Conservation (phyloP, 140 eudicot species). For the Eryngium alpinum region DNA sequence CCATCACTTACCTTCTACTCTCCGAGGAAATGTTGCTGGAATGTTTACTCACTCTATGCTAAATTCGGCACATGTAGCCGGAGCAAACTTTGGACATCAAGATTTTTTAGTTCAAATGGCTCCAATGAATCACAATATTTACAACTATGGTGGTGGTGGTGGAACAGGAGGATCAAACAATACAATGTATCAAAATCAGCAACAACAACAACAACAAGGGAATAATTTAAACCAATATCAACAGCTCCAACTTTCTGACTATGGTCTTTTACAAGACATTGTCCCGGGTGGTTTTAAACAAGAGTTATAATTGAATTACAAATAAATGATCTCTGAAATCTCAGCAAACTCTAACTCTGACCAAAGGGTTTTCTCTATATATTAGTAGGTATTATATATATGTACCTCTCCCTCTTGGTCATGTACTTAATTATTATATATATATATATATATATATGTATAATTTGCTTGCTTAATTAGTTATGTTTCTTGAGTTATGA, state of each 20-base stretch:
- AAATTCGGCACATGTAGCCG: constrained; percentile 19
- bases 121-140: constrained; percentile 15
- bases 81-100: constrained; percentile 34
- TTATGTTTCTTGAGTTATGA: too few species aligned
- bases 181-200: constrained; percentile 35
- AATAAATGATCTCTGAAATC: neutral
- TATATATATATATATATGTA: too few species aligned
- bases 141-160: constrained; percentile 19
- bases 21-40: constrained; percentile 57
- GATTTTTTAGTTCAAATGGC: constrained; percentile 40
- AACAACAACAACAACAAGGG: constrained; percentile 2
- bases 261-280: constrained; percentile 69
- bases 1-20: constrained; percentile 76
- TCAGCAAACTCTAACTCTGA: constrained; percentile 8
- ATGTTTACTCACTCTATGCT: constrained; percentile 42
- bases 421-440: neutral
- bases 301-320: constrained; percentile 35
- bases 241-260: constrained; percentile 47
- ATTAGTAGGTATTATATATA: neutral
- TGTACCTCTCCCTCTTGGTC: constrained; percentile 13
- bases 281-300: constrained; percentile 63
- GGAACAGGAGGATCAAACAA: neutral
- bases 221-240: constrained; percentile 26
- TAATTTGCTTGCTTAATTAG: too few species aligned
- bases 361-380: constrained; percentile 1